These are phyloP conservation scores for Pichia sp. DNA, from an alignment of 1,139 yeast genomes.

Conservation along the genomic window DNA sequence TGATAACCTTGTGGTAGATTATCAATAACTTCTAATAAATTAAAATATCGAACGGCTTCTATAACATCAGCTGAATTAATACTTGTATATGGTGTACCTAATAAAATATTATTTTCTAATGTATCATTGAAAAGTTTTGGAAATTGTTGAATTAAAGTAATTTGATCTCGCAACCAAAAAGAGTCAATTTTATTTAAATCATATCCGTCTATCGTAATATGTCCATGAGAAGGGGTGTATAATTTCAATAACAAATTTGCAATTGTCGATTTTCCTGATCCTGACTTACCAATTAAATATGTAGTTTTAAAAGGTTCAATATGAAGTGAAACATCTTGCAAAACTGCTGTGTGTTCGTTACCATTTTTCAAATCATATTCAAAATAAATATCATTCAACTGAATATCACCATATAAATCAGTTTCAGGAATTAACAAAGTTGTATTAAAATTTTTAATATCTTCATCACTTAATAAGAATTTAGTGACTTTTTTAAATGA, in stretches of 20 bases:
- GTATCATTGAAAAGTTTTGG: slow-evolving; percentile 61
- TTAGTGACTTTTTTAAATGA: slow-evolving; percentile 42
- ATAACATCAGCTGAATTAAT: slow-evolving; percentile 9
- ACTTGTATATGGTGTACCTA: slow-evolving; percentile 33
- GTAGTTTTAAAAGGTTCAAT: slow-evolving; percentile 45
- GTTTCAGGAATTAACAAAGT: slow-evolving; percentile 17
- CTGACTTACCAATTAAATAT: slow-evolving; percentile 78
- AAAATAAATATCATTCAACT: slow-evolving; percentile 50
- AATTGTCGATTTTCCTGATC: slow-evolving; percentile 87
- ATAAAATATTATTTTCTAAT: slow-evolving; percentile 53
- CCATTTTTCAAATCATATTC: slow-evolving; percentile 33
- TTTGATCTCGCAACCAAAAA: slow-evolving; percentile 53
- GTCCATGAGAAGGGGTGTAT: slow-evolving; percentile 41
- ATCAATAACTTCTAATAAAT: slow-evolving; percentile 41
- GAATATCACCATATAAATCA: slow-evolving; percentile 37
- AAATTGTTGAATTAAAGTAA: slow-evolving; percentile 69
- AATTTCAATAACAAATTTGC: slow-evolving; percentile 56
- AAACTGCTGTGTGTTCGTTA: slow-evolving; percentile 7
- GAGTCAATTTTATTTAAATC: slow-evolving; percentile 39
- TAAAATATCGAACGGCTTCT: slow-evolving; percentile 48
- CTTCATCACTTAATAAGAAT: slow-evolving; percentile 24
- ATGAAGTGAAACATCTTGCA: slow-evolving; percentile 40
- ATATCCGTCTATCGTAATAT: slow-evolving; percentile 49
- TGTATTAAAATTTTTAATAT: slow-evolving; percentile 13
- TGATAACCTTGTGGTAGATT: slow-evolving; percentile 49